These are phyloP conservation scores for Saussurea involucrata DNA, from an alignment of 129 eudicot species.

Conservation along the genomic window DNA sequence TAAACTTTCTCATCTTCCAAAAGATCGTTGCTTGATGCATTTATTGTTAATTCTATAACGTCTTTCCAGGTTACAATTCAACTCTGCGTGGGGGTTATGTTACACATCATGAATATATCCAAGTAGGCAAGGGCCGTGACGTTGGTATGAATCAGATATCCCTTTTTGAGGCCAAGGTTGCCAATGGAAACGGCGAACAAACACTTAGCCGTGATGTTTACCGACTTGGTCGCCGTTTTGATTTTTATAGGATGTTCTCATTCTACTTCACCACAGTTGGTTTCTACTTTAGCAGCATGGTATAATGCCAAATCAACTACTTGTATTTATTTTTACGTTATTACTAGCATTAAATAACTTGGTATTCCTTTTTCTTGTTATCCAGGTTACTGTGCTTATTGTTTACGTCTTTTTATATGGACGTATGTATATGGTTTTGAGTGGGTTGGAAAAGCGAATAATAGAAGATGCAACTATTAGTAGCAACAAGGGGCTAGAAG, in stretches of 20 bases:
- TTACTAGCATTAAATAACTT: background rate
- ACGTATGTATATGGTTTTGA: slow-evolving; percentile 80
- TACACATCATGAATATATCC: slow-evolving; percentile 91
- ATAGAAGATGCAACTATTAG: slow-evolving; percentile 44
- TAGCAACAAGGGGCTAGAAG: slow-evolving; percentile 60
- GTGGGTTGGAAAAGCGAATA: slow-evolving; percentile 75
- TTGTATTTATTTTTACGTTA: slow-evolving; percentile 16
- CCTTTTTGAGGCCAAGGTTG: slow-evolving; percentile 90
- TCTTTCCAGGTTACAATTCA: slow-evolving; percentile 77
- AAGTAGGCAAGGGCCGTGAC: slow-evolving; percentile 94
- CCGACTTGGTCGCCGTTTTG: slow-evolving; percentile 92
- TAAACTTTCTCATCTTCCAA: slow-evolving; percentile 14
- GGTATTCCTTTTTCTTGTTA: slow-evolving; percentile 11
- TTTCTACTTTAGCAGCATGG: slow-evolving; percentile 98
- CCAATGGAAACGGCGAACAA: slow-evolving; percentile 98
- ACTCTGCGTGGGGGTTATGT: slow-evolving; percentile 85
- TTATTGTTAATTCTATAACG: slow-evolving; percentile 5
- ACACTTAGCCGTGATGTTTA: slow-evolving; percentile 95
- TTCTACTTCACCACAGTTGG: slow-evolving; percentile 95
- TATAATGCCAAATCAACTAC: slow-evolving; percentile 22
- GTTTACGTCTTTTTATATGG: slow-evolving; percentile 81
- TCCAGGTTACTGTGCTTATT: slow-evolving; percentile 82
- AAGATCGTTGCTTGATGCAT: background rate
- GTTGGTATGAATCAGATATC: slow-evolving; percentile 98
- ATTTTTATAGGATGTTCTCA: slow-evolving; percentile 88